Conservation (phyloP, 2,329 filamentous ascomycete species). For the Aspergillus sp. region DNA sequence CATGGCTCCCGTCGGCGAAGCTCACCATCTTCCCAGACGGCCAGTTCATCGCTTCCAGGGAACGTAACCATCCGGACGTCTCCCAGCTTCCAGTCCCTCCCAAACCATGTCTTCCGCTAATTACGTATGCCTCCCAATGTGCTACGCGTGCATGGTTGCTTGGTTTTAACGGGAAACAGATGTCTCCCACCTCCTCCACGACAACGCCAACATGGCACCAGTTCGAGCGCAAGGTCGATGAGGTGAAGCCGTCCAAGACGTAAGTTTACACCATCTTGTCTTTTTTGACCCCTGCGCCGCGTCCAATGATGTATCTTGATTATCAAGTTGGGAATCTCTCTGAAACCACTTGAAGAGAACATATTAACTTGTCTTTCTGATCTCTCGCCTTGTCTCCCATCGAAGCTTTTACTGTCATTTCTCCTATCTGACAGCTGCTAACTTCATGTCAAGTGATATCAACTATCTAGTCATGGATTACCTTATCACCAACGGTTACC, state of each 20-base stretch:
- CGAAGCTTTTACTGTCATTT: slow-evolving; percentile 5
- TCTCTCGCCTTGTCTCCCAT: slow-evolving; percentile 25
- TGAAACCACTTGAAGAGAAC: slow-evolving; percentile 91
- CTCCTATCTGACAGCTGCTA: slow-evolving; percentile 23
- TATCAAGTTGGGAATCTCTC: slow-evolving; percentile 99
- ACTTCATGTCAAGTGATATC: slow-evolving; percentile 68
- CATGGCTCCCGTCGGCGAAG: slow-evolving; percentile 37
- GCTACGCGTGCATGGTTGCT: slow-evolving; percentile 29
- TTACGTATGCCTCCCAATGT: slow-evolving; percentile 41
- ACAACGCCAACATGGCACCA: slow-evolving; percentile 67
- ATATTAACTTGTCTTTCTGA: slow-evolving; percentile 78
- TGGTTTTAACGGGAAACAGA: slow-evolving; percentile 49
- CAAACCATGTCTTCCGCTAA: slow-evolving; percentile 40
- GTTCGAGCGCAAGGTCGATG: slow-evolving; percentile 79
- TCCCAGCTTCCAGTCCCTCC: slow-evolving; percentile 10
- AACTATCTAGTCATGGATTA: slow-evolving; percentile 96
- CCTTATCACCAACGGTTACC: slow-evolving; percentile 91
- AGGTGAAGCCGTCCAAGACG: slow-evolving; percentile 86
- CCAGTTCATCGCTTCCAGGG: slow-evolving; percentile 19
- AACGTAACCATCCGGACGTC: slow-evolving; percentile 13
- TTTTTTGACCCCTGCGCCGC: slow-evolving; percentile 17
- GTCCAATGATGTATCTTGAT: slow-evolving; percentile 71
- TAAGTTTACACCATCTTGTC: slow-evolving; percentile 51
- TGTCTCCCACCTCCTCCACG: slow-evolving; percentile 70
- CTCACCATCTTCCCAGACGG: slow-evolving; percentile 33